A percentile compares a stretch with the other conserved stretches of the same genome.
Conservation (phyloP, 306 rosid genomes). For the Dalbergia oliveri region DNA sequence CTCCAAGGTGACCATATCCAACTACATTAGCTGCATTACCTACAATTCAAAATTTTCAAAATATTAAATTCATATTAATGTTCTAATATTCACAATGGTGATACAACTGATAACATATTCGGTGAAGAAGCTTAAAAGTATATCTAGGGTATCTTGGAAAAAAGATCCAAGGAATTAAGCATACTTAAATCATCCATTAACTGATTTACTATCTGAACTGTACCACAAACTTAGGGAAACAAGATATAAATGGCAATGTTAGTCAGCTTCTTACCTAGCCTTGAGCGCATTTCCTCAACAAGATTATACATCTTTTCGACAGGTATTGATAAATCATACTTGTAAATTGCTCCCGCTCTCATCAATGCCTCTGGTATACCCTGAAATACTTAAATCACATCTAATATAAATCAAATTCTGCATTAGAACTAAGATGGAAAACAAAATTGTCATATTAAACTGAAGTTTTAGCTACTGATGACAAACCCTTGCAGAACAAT, state of each 20-base stretch:
- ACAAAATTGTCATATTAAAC: background rate
- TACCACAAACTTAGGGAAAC: constrained; percentile 6
- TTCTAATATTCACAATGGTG: constrained; percentile 27
- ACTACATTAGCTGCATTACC: constrained; percentile 74
- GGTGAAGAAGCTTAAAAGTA: background rate
- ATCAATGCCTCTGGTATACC: constrained; percentile 88
- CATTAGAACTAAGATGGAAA: too few relatives aligned
- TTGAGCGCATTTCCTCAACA: constrained; percentile 81
- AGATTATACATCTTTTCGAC: constrained; percentile 77
- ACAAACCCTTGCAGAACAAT: constrained; percentile 21
- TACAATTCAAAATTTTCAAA: constrained; percentile 37
- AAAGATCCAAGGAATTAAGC: background rate
- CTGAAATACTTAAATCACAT: constrained; percentile 51
- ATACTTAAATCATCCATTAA: background rate
- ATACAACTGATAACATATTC: constrained; percentile 2
- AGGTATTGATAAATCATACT: constrained; percentile 89
- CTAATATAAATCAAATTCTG: background rate
- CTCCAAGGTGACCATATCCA: constrained; percentile 97
- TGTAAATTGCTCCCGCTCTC: constrained; percentile 90
- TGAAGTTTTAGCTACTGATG: constrained; percentile 4
- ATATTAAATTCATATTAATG: background rate
- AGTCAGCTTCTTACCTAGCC: constrained; percentile 67
- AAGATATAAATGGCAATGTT: constrained; percentile 7
- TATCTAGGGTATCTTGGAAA: background rate
- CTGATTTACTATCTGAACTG: background rate